phyloP scores from a whole-genome alignment of 2,329 filamentous ascomycete species.

The Ambrosiella xylebori region DNA sequence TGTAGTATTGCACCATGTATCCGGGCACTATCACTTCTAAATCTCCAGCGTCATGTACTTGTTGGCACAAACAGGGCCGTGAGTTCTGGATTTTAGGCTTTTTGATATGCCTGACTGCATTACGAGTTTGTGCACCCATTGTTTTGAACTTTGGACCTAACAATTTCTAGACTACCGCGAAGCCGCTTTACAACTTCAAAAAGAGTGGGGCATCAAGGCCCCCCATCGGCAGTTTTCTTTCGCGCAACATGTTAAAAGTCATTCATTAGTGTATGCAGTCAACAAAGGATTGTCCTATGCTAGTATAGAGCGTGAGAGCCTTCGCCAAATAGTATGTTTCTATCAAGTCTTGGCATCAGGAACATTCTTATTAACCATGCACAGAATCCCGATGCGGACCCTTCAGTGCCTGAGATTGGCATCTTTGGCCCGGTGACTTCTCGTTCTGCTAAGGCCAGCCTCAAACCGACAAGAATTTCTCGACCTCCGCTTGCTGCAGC shows the following conservation, averaged over 20 bases:
- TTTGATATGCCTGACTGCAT: neutral
- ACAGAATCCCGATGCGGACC: neutral
- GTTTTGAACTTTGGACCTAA: too few relatives aligned
- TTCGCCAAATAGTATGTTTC: slow-evolving; percentile 30
- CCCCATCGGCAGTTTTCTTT: slow-evolving; percentile 47
- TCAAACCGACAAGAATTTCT: neutral
- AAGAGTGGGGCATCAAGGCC: slow-evolving; percentile 47
- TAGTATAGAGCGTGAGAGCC: slow-evolving; percentile 39
- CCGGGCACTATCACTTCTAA: neutral
- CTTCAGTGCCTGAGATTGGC: slow-evolving; percentile 19
- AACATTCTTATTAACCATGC: neutral
- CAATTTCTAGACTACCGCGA: slow-evolving; percentile 43
- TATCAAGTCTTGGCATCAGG: neutral
- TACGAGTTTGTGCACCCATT: too few relatives aligned
- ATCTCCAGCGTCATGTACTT: too few relatives aligned
- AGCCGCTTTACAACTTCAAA: slow-evolving; percentile 49
- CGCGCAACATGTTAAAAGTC: slow-evolving; percentile 46
- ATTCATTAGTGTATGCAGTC: slow-evolving; percentile 44
- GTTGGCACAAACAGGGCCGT: neutral
- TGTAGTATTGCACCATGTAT: neutral
- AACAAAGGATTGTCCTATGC: slow-evolving; percentile 47
- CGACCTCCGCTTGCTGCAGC: neutral
- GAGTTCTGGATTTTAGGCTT: neutral
- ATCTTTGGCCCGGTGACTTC: slow-evolving; percentile 34
- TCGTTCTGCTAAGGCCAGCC: slow-evolving; percentile 1